Conservation (phyloP, 257 asterid genomes). For the Knoxia roxburghii region DNA sequence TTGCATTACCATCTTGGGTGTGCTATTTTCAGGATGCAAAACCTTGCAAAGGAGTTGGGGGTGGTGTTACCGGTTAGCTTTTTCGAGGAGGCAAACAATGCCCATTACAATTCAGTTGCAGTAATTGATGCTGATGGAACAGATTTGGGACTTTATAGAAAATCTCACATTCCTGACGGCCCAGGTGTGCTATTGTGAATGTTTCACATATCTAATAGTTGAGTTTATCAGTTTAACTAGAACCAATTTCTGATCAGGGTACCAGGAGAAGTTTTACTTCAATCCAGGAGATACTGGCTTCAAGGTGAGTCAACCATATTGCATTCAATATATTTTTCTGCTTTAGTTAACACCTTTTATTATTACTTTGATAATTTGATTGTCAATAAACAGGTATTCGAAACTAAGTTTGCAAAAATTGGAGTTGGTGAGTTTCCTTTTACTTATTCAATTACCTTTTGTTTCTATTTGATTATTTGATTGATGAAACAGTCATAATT, state of each 20-base stretch:
- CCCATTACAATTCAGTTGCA: slow-evolving; percentile 89
- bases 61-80: slow-evolving; percentile 97
- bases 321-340: slow-evolving; percentile 3
- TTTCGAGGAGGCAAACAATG: slow-evolving; percentile 94
- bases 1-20: slow-evolving; percentile 1
- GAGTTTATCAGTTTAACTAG: slow-evolving; percentile 11
- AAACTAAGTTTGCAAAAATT: slow-evolving; percentile 81
- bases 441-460: background rate
- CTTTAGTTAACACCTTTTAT: slow-evolving; percentile 10
- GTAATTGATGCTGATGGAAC: slow-evolving; percentile 96
- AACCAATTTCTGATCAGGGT: slow-evolving; percentile 45
- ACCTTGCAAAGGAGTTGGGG: slow-evolving; percentile 84
- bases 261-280: slow-evolving; percentile 96
- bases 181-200: slow-evolving; percentile 55
- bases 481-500: background rate
- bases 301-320: slow-evolving; percentile 46
- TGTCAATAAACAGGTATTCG: slow-evolving; percentile 60
- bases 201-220: slow-evolving; percentile 1
- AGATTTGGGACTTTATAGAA: slow-evolving; percentile 89
- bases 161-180: slow-evolving; percentile 97
- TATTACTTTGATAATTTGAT: slow-evolving; percentile 16
- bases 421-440: slow-evolving; percentile 73
- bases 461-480: background rate
- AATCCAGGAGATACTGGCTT: slow-evolving; percentile 98
- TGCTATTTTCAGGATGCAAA: slow-evolving; percentile 66